Evolutionary conservation across 371 early-diverging fungal species (phyloP).

Genomic region (Funneliformis caledonium): DNA sequence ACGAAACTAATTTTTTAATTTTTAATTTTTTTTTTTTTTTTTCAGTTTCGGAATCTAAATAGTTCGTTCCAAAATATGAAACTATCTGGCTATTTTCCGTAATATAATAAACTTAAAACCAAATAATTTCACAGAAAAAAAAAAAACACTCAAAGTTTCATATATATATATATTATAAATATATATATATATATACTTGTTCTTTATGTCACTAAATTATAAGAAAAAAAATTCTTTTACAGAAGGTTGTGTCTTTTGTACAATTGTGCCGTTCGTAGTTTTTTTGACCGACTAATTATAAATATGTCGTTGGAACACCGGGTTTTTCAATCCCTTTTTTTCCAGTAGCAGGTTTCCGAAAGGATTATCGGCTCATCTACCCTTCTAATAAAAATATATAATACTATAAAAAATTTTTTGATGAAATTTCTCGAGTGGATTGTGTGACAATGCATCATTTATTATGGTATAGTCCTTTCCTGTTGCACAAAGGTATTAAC

Average conservation of each 20-base stretch:
- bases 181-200: too few species aligned
- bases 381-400: too few species aligned
- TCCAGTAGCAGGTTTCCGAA: neutral
- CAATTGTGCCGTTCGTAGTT: neutral
- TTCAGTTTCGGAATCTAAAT: neutral
- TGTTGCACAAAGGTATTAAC: neutral
- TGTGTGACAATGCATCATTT: neutral
- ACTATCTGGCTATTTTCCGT: neutral
- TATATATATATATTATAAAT: too few species aligned
- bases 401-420: neutral
- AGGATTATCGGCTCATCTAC: neutral
- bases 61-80: neutral
- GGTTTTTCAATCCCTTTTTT: neutral
- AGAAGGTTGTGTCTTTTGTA: neutral
- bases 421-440: neutral
- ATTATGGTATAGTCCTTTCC: too few species aligned
- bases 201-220: neutral
- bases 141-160: neutral
- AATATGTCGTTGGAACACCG: neutral
- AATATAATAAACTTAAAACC: too few species aligned
- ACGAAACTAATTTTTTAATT: neutral
- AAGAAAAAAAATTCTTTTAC: too few species aligned
- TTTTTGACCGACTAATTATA: too few species aligned
- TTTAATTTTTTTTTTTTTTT: too few species aligned
- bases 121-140: neutral